These are phyloP conservation scores for Flagelloscypha sp. DNA, from an alignment of 768 basidiomycete species.

Conservation along the genomic window DNA sequence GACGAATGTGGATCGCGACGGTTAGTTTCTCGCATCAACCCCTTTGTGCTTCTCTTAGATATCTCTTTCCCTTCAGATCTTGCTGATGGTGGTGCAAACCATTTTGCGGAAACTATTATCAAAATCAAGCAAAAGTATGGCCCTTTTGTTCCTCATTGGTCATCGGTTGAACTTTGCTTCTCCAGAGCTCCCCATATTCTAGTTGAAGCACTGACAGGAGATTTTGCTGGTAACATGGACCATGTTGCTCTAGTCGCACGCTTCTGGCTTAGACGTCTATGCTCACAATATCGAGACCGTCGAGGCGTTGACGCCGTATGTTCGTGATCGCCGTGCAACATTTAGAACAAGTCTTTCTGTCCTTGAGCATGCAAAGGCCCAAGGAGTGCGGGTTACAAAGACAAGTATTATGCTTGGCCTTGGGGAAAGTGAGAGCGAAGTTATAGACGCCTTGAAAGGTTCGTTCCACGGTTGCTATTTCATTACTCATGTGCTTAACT, in stretches of 20 bases:
- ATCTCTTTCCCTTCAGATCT: slow-evolving; percentile 50
- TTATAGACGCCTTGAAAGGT: slow-evolving; percentile 81
- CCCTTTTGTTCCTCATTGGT: background rate
- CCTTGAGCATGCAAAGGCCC: slow-evolving; percentile 73
- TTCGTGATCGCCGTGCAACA: slow-evolving; percentile 89
- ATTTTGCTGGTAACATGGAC: slow-evolving; percentile 75
- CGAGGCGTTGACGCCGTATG: slow-evolving; percentile 89
- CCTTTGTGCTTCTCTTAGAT: background rate
- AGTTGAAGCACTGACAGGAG: slow-evolving; percentile 93
- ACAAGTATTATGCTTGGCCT: slow-evolving; percentile 99
- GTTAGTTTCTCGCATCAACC: slow-evolving; percentile 33
- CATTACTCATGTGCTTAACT: slow-evolving; percentile 1
- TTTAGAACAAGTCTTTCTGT: slow-evolving; percentile 81
- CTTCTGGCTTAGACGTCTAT: slow-evolving; percentile 93
- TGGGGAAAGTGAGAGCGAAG: slow-evolving; percentile 79
- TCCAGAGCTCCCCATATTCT: slow-evolving; percentile 87
- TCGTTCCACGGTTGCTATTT: slow-evolving; percentile 15
- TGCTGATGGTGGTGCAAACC: slow-evolving; percentile 81
- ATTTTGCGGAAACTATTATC: slow-evolving; percentile 91
- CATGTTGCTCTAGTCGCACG: slow-evolving; percentile 75
- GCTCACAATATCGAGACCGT: slow-evolving; percentile 97
- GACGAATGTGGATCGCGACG: slow-evolving; percentile 95
- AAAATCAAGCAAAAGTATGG: slow-evolving; percentile 92
- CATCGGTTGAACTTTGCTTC: background rate
- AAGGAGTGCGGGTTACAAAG: slow-evolving; percentile 86